These are phyloP conservation scores for Teunomyces pallodes DNA, from an alignment of 805 yeast species.

Conservation along the genomic window DNA sequence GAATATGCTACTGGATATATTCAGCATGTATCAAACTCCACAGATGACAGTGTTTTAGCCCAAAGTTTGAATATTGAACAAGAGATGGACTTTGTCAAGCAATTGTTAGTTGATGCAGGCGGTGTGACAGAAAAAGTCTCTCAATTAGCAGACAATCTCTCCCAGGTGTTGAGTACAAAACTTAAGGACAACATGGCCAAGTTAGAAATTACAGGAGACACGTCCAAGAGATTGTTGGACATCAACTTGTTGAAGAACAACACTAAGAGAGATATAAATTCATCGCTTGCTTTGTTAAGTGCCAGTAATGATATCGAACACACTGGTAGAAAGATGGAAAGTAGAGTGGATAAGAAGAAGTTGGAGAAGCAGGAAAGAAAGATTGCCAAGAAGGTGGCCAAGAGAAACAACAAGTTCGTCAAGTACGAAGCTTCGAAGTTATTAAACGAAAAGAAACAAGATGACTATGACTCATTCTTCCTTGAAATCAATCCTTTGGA, in stretches of 20 bases:
- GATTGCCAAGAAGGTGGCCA: conserved; percentile 95
- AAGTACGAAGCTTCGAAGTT: conserved; percentile 93
- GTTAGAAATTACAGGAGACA: conserved; percentile 76
- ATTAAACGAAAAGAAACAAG: conserved; percentile 58
- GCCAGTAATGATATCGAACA: conserved; percentile 86
- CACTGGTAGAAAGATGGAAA: conserved; percentile 86
- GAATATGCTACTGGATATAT: conserved; percentile 93
- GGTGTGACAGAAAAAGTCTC: conserved; percentile 60
- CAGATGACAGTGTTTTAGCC: conserved; percentile 79
- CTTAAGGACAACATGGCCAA: conserved; percentile 68
- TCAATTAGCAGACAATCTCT: conserved; percentile 44
- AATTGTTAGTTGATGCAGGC: conserved; percentile 77
- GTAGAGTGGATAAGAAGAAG: conserved; percentile 93
- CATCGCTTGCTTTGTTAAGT: conserved; percentile 73
- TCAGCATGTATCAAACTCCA: conserved; percentile 71
- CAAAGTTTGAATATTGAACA: conserved; percentile 62
- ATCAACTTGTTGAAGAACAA: conserved; percentile 63
- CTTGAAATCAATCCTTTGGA: conserved; percentile 94
- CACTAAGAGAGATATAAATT: conserved; percentile 67
- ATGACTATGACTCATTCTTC: conserved; percentile 92
- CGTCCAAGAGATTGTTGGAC: conserved; percentile 82
- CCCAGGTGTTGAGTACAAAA: conserved; percentile 50
- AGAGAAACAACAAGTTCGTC: conserved; percentile 78
- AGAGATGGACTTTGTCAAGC: conserved; percentile 68
- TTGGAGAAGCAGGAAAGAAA: conserved; percentile 96